Base-by-base conservation (phyloP, 192 early-diverging fungal species). In the Backusella westeae region DNA sequence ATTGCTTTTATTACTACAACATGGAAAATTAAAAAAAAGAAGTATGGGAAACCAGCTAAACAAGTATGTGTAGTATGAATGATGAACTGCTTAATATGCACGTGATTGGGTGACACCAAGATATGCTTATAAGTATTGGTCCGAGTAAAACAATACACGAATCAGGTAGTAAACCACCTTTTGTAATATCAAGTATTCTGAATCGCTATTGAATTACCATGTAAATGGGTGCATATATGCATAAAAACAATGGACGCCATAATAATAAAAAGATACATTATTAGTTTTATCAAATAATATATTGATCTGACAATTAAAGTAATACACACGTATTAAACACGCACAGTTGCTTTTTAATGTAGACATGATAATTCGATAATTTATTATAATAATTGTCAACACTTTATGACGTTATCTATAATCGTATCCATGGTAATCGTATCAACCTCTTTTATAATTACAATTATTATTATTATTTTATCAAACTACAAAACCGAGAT, bases 141-240 rank as follows among this genome's bases (percentile, higher is more conserved):
- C 56, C 56, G 23, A 63, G 56, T 63, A 29, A 63, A 63, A 14
- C 56, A 29, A 63, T 29, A 14, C 19, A 63, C 56, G 56, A 63
- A 63, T 63, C 56, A 63, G 56, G 56, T 63, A 63, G 56, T 26
- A 26, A 63, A 63, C 10, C 56, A 63, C 56, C 56, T 63, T 63
- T 63, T 63, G 53, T 59, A 59, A 49, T n/a, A 49, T n/a, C n/a
- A 59, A 23, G 10, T 59, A 59, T 59, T 26, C 21, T 59, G 23
- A 63, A 63, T 26, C 5, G 56, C 3, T 26, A 59, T 23, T 23
- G 17, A 59, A 10, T 26, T 59, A 59, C 26, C 19, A 19, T 10
- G 17, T 59, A 59, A 26, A 63, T 63, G n/a, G 23, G 1, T 63
- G n/a, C 2, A 63, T 29, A 29, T 14, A 26, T 63, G 9, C 32